Conservation (phyloP, 192 early-diverging fungal species). For the Oehlia diaphana region DNA sequence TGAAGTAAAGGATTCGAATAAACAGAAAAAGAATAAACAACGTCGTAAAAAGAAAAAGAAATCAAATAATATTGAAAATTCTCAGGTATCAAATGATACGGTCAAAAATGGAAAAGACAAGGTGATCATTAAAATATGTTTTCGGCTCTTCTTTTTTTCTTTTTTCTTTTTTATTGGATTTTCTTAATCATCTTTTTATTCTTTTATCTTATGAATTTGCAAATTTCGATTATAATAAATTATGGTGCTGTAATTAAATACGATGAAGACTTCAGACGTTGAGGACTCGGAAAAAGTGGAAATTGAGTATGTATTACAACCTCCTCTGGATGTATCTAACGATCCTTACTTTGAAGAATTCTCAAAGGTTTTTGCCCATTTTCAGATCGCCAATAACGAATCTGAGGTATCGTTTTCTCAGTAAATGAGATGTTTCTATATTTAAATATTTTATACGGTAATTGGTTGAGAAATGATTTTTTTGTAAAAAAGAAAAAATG, state of each 20-base stretch:
- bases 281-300: constrained; percentile 23
- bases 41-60: not conserved
- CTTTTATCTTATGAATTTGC: not conserved
- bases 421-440: constrained; percentile 8
- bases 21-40: not conserved
- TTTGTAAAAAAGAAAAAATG: not conserved
- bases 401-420: constrained; percentile 37
- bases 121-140: not conserved
- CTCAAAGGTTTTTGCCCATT: constrained; percentile 46
- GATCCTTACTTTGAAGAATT: constrained; percentile 45
- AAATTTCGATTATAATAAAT: not conserved
- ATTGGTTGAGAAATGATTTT: not conserved
- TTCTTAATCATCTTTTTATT: not conserved
- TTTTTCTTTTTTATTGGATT: not conserved
- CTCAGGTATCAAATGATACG: not conserved
- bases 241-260: not conserved
- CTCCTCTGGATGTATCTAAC: constrained; percentile 31
- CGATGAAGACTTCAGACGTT: not conserved
- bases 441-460: constrained; percentile 6
- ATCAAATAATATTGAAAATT: not conserved
- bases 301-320: constrained; percentile 34
- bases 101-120: not conserved
- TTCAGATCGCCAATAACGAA: constrained; percentile 36
- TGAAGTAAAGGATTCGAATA: not conserved
- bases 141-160: too few relatives aligned